Evolutionary conservation across 2,329 filamentous ascomycete species (phyloP), one percentile per base, ranked within the genome.

Genomic region (Claviceps africana): DNA sequence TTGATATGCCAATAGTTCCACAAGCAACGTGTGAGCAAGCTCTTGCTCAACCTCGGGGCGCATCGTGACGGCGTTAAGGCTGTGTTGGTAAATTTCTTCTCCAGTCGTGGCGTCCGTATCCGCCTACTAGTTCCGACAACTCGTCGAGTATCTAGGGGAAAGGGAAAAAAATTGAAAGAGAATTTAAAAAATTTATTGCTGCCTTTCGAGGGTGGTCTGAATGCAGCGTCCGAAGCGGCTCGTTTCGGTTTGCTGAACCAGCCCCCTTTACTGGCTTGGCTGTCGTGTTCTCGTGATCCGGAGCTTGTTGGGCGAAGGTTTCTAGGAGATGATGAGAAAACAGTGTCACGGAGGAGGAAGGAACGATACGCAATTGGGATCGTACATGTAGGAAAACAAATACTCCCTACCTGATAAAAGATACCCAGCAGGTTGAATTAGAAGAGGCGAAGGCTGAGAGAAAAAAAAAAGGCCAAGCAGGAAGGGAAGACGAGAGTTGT

Each of bases 21-120:
- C 88, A 67, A 98, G 86, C 72, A 98, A 82, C 61, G 91, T 97
- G 73, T 98, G 91, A 66, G 93, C 86, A 71, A 98, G 87, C 78
- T 98, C 93, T 74, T 98, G 93, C 83, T 98, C 91, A 71, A 97
- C 79, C 81, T 98, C 93, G 70, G 93, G 93, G 77, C 88, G 88
- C 91, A 97, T 97, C 63, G 64, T 84, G 74, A 64, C 56, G 61
- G 60, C 53, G 17, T 43, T 17, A 31, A 30, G n/a, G 40, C 33
- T 39, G 40, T 50, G 25, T 31, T 45, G 50, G 40, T 6, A 31
- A 31, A 28, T 37, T 28, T 50, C 19, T 35, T 33, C 22, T 39
- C 10, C 37, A 30, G 19, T n/a, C n/a, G 40, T 21, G 17, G 17
- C 13, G 48, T 42, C n/a, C n/a, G 37, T 21, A 3, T 25, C 47